Percentiles rank a stretch among this genome's conserved stretches.
Evolutionary conservation across 2,329 filamentous ascomycete species (phyloP).

Genomic region (Sporothrix curviconia): DNA sequence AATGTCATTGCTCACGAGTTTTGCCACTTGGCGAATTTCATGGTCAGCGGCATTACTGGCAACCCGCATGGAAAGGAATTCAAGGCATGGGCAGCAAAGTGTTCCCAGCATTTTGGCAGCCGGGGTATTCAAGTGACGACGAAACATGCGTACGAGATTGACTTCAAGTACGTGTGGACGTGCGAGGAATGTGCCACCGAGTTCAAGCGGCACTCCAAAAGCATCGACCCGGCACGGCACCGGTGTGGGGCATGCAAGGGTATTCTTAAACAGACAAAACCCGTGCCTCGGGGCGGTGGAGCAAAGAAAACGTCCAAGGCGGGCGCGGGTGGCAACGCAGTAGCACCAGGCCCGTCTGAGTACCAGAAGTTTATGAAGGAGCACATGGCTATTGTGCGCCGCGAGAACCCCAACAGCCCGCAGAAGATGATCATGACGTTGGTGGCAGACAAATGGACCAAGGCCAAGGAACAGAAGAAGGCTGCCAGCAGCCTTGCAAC

Average conservation of each 20-base stretch:
- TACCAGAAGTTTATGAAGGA: slow-evolving; percentile 56
- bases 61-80: slow-evolving; percentile 24
- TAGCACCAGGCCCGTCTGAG: slow-evolving; percentile 26
- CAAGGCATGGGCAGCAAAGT: slow-evolving; percentile 28
- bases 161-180: slow-evolving; percentile 86
- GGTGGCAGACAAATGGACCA: slow-evolving; percentile 57
- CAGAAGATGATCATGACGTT: slow-evolving; percentile 65
- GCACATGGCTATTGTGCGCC: slow-evolving; percentile 57
- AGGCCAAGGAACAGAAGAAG: slow-evolving; percentile 26
- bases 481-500: slow-evolving; percentile 17
- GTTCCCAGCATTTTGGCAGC: slow-evolving; percentile 48
- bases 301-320: background rate
- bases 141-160: slow-evolving; percentile 82
- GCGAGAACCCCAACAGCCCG: slow-evolving; percentile 47
- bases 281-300: slow-evolving; percentile 52
- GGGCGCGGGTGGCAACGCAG: slow-evolving; percentile 6
- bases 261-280: slow-evolving; percentile 68
- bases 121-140: slow-evolving; percentile 75
- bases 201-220: slow-evolving; percentile 80
- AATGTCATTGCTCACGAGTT: slow-evolving; percentile 97
- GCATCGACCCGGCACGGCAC: slow-evolving; percentile 65
- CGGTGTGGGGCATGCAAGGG: slow-evolving; percentile 73
- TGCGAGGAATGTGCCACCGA: slow-evolving; percentile 63
- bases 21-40: slow-evolving; percentile 89
- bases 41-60: slow-evolving; percentile 55